Evolutionary conservation across 1,284 basidiomycete genomes (phyloP).

Genomic region (Trametes hirsuta): DNA sequence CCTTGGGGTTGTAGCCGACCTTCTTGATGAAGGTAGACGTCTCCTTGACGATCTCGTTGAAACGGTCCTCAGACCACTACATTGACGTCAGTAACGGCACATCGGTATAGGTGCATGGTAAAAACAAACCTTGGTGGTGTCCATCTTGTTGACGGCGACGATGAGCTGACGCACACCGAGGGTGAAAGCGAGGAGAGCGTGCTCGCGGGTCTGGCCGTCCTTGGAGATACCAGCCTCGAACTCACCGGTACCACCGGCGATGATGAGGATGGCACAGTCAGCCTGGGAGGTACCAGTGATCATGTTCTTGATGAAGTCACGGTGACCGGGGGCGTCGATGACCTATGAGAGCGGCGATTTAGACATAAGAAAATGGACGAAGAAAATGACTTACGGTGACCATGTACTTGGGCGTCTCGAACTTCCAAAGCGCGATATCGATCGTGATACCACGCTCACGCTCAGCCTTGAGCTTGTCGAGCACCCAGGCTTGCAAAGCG

Average conservation of each 20-base stretch:
- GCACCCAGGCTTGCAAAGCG: conserved; percentile 85
- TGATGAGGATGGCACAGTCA: conserved; percentile 99
- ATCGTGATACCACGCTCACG: conserved; percentile 99
- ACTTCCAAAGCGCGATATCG: conserved; percentile 99
- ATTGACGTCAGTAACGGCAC: conserved; percentile 16
- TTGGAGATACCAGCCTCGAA: conserved; percentile 99
- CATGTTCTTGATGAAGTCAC: conserved; percentile 99
- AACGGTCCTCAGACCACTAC: conserved; percentile 98
- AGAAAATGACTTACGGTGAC: conserved; percentile 70
- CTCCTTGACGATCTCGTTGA: conserved; percentile 99
- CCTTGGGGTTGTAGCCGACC: conserved; percentile 99
- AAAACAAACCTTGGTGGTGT: conserved; percentile 85
- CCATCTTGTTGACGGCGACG: conserved; percentile 99
- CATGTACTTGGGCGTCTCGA: conserved; percentile 94
- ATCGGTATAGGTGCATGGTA: too few species aligned
- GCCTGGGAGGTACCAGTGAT: conserved; percentile 99
- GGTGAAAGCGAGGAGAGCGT: conserved; percentile 99
- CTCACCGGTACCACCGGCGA: conserved; percentile 98
- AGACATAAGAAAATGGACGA: conserved; percentile 1
- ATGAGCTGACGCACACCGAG: conserved; percentile 99
- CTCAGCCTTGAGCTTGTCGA: conserved; percentile 99
- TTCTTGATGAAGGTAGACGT: conserved; percentile 99
- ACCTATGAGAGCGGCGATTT: conserved; percentile 52
- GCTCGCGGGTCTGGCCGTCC: conserved; percentile 99
- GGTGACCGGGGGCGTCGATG: conserved; percentile 99